Evolutionary conservation across 2,329 filamentous ascomycete species (phyloP), one percentile per base, ranked within the genome.

Genomic region (Fusarium sororula): DNA sequence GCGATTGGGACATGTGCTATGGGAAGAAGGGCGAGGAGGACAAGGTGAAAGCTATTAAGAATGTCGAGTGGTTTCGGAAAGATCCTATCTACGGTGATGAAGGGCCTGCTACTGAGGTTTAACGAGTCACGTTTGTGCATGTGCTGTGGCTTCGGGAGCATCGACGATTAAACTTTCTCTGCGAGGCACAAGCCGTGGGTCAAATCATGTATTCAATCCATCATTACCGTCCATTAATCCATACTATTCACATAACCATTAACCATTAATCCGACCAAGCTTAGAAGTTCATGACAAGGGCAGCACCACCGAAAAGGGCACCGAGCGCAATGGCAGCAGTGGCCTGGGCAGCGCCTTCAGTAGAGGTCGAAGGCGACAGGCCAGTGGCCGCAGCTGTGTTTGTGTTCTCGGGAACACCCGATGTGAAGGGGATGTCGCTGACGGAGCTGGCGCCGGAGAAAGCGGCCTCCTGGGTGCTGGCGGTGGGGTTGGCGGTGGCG

Each of bases 1-100:
- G 82, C 22, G 85, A 84, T 24, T 94, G 90, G 90, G 91, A 93
- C 80, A 93, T 94, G 92, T 93, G 91, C 75, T 92, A 93, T 82
- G 91, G 91, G 3, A 84, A 84, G 58, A 76, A 83, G 42, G 88
- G 84, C 0, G 91, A 78, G 24, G 62, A 76, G 26, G 39, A 30
- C 0, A 76, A 75, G 59, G 69, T 76, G 13, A 22, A 68, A 3
- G 51, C 32, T 1, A 75, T 76, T 3, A 39, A 67, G 7, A 13
- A 38, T 2, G 6, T 76, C 15, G 48, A 58, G 7, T 76, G 74
- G 74, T 66, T 76, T n/a, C 22, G 42, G 15, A 35, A 45, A 32
- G 74, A 76, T 73, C 74, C 74, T 20, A 18, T 76, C 7, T 76
- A 76, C 42, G 74, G 74, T 1, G 41, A 66, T 13, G 6, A 68